phyloP scores from a whole-genome alignment of 768 basidiomycete genomes.

The Tylopilus balloui region DNA sequence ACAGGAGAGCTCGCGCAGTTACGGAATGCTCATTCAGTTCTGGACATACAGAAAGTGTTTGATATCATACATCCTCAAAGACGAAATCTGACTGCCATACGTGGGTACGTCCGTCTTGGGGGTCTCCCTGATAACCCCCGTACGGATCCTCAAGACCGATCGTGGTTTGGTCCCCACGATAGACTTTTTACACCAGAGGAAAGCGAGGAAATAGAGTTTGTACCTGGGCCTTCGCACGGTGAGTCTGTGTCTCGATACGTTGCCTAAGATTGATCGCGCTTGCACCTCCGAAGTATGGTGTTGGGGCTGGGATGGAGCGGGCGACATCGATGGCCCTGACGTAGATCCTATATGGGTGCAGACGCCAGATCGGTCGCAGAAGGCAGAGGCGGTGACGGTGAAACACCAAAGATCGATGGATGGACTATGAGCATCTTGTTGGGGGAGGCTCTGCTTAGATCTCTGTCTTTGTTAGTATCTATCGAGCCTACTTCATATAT shows the following conservation, averaged over 20 bases:
- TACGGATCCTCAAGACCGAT: conserved; percentile 95
- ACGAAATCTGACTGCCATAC: conserved; percentile 91
- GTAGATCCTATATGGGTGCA: conserved; percentile 97
- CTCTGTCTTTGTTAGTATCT: not conserved
- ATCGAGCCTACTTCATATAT: not conserved
- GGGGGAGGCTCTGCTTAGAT: conserved; percentile 14
- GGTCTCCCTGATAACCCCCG: conserved; percentile 94
- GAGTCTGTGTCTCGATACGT: not conserved
- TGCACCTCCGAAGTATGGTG: conserved; percentile 77
- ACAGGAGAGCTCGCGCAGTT: not conserved
- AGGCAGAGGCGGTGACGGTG: conserved; percentile 56
- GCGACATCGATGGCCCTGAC: conserved; percentile 95
- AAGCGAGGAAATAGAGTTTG: conserved; percentile 68
- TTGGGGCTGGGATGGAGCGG: conserved; percentile 99
- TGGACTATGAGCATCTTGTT: conserved; percentile 15
- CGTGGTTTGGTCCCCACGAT: conserved; percentile 98
- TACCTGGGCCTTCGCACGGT: conserved; percentile 84
- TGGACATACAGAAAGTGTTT: conserved; percentile 70
- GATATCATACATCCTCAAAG: conserved; percentile 90
- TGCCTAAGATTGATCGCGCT: conserved; percentile 3
- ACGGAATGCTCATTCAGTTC: conserved; percentile 1
- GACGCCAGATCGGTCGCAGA: conserved; percentile 63
- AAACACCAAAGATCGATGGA: conserved; percentile 56
- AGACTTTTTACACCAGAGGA: conserved; percentile 90
- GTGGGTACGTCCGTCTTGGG: conserved; percentile 92